Evolutionary conservation across 2,329 filamentous ascomycete species (phyloP).

Genomic region (Colletotrichum sidae): DNA sequence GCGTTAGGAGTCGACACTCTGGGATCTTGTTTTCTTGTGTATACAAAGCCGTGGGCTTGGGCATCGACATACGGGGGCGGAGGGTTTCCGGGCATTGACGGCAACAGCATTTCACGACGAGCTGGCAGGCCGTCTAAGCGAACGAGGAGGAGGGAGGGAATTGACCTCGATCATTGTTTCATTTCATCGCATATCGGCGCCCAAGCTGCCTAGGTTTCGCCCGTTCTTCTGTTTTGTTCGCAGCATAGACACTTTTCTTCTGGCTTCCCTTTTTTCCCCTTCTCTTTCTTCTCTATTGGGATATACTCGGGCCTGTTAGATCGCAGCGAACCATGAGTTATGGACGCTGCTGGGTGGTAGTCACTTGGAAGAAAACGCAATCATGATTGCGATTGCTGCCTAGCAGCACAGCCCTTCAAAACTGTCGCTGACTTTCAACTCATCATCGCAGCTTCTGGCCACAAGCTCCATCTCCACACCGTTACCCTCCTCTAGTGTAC

Average conservation of each 20-base stretch:
- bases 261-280: neutral
- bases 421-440: neutral
- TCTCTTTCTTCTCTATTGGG: neutral
- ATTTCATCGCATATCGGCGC: conserved; percentile 8
- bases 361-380: conserved; percentile 11
- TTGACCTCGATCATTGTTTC: conserved; percentile 2
- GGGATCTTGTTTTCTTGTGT: conserved; percentile 12
- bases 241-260: conserved; percentile 9
- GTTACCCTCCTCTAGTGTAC: neutral
- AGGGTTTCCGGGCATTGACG: conserved; percentile 7
- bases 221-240: neutral
- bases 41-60: conserved; percentile 14
- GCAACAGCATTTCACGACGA: conserved; percentile 18
- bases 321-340: conserved; percentile 5
- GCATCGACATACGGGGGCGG: conserved; percentile 1
- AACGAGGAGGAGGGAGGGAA: neutral
- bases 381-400: conserved; percentile 17
- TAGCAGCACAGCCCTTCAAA: conserved; percentile 8
- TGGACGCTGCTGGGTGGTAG: conserved; percentile 15
- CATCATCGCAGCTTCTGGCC: neutral
- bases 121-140: conserved; percentile 8
- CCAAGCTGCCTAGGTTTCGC: conserved; percentile 1
- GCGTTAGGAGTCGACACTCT: conserved; percentile 26
- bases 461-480: too few species aligned
- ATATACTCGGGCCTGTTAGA: neutral